Conservation (phyloP, 2,329 filamentous ascomycete genomes). For the Aspergillus pseudonomiae region DNA sequence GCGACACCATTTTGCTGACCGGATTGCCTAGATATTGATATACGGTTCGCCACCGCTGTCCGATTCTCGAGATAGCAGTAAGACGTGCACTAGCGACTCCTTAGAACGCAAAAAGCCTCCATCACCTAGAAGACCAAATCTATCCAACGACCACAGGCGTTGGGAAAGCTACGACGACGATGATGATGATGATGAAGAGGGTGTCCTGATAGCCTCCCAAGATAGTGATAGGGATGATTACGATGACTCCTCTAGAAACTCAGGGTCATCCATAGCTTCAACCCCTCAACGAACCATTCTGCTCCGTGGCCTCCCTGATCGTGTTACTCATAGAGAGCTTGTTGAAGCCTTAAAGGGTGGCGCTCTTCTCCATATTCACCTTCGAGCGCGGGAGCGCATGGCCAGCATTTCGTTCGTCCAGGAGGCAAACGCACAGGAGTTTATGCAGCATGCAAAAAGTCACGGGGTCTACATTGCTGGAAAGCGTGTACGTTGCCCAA, state of each 20-base stretch:
- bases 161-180: slow-evolving; percentile 2
- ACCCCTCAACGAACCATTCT: slow-evolving; percentile 49
- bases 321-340: slow-evolving; percentile 67
- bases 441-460: slow-evolving; percentile 65
- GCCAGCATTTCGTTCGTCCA: slow-evolving; percentile 73
- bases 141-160: slow-evolving; percentile 3
- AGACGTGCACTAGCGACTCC: background rate
- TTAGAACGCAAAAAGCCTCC: background rate
- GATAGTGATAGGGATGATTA: slow-evolving; percentile 29
- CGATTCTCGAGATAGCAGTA: background rate
- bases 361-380: slow-evolving; percentile 67
- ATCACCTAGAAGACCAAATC: background rate
- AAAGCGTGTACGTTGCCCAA: slow-evolving; percentile 61
- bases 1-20: slow-evolving; percentile 15
- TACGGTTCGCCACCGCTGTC: slow-evolving; percentile 14
- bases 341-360: slow-evolving; percentile 69
- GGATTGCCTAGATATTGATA: slow-evolving; percentile 23
- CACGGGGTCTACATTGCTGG: slow-evolving; percentile 70
- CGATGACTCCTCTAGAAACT: slow-evolving; percentile 23
- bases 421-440: slow-evolving; percentile 63
- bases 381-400: slow-evolving; percentile 61
- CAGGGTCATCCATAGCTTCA: slow-evolving; percentile 18
- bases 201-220: slow-evolving; percentile 24
- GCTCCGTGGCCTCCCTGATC: slow-evolving; percentile 64
- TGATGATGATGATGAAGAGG: slow-evolving; percentile 25